Evolutionary conservation across 371 early-diverging fungal genomes (phyloP).

Genomic region (Batkoa obscura): DNA sequence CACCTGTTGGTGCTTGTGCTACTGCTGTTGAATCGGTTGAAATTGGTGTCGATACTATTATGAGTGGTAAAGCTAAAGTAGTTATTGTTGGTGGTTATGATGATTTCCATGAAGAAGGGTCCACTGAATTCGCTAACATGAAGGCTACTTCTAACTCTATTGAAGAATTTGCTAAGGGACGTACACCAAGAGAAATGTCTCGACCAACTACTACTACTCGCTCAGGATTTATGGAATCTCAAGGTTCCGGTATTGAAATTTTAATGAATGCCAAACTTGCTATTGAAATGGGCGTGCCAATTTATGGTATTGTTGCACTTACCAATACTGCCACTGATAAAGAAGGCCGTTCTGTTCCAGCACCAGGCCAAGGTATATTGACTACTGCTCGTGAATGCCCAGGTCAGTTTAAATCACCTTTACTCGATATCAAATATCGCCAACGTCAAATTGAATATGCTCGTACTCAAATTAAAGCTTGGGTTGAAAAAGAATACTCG

Average conservation of each 20-base stretch:
- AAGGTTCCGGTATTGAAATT: conserved; percentile 80
- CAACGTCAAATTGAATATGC: conserved; percentile 59
- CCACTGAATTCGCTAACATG: conserved; percentile 93
- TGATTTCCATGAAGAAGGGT: conserved; percentile 84
- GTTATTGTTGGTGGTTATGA: conserved; percentile 92
- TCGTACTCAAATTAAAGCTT: conserved; percentile 62
- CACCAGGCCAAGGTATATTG: conserved; percentile 88
- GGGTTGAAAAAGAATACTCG: conserved; percentile 70
- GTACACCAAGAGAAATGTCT: conserved; percentile 79
- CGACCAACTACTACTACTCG: conserved; percentile 81
- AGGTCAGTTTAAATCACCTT: conserved; percentile 42
- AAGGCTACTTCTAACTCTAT: conserved; percentile 79
- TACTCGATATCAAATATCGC: conserved; percentile 81
- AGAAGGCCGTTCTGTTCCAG: conserved; percentile 88
- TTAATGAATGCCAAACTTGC: conserved; percentile 82
- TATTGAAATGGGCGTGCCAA: conserved; percentile 85
- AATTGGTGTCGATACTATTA: conserved; percentile 77
- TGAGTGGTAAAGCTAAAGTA: conserved; percentile 82
- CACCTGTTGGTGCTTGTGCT: conserved; percentile 88
- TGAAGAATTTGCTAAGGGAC: conserved; percentile 69
- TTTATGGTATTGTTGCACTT: conserved; percentile 81
- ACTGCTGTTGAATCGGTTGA: conserved; percentile 86
- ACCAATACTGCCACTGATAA: conserved; percentile 92
- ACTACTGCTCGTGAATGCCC: conserved; percentile 76
- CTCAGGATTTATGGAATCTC: conserved; percentile 87